Conservation (phyloP, 345 rosid genomes). For the Sisymbrium irio region DNA sequence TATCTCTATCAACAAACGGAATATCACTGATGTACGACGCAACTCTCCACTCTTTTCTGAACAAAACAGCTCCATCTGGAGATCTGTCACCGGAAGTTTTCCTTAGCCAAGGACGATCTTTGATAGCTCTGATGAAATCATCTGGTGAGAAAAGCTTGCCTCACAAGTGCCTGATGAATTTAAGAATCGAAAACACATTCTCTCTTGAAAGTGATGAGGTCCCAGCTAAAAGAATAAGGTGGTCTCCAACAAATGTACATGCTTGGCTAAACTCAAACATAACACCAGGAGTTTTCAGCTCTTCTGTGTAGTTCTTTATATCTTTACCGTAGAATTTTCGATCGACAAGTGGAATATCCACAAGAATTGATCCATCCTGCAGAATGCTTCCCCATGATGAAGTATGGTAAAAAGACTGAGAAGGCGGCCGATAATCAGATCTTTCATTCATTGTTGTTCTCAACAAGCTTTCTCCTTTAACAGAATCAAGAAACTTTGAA, state of each 20-base stretch:
- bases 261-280: conserved; percentile 61
- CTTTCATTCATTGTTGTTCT: conserved; percentile 46
- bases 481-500: conserved; percentile 42
- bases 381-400: conserved; percentile 57
- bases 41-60: conserved; percentile 45
- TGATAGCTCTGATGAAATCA: conserved; percentile 44
- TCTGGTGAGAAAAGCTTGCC: conserved; percentile 38
- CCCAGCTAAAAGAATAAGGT: conserved; percentile 50
- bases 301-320: conserved; percentile 41
- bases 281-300: conserved; percentile 53
- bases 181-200: conserved; percentile 48
- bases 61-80: conserved; percentile 58
- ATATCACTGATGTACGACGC: conserved; percentile 52
- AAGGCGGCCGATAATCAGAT: conserved; percentile 51
- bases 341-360: conserved; percentile 73
- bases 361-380: conserved; percentile 51
- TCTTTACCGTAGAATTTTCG: conserved; percentile 45
- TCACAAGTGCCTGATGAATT: conserved; percentile 52
- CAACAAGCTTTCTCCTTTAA: conserved; percentile 63
- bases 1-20: conserved; percentile 47
- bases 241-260: conserved; percentile 49
- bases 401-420: conserved; percentile 52
- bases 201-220: conserved; percentile 38
- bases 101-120: conserved; percentile 45
- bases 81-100: conserved; percentile 44